Evolutionary conservation across 2,329 filamentous ascomycete species (phyloP).

Genomic region (Pseudodiploospora longispora): DNA sequence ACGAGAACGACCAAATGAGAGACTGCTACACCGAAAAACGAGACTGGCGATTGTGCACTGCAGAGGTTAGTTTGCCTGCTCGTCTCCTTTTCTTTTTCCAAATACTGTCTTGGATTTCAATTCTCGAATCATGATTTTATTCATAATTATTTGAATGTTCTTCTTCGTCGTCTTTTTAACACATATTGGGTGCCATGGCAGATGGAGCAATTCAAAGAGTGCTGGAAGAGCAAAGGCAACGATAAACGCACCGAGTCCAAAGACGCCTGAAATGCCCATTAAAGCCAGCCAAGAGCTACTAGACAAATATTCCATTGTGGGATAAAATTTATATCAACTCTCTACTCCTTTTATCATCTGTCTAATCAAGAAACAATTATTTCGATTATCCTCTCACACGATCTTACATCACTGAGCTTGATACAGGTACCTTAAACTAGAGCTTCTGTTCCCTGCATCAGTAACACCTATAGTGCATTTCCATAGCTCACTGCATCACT

Average conservation of each 20-base stretch:
- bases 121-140: no score
- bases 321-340: not conserved
- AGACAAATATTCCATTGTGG: not conserved
- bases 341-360: no score
- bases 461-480: no score
- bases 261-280: conserved; percentile 39
- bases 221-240: conserved; percentile 88
- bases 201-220: conserved; percentile 85
- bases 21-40: conserved; percentile 96
- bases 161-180: not conserved
- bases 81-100: not conserved
- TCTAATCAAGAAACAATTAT: no score
- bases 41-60: conserved; percentile 84
- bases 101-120: no score
- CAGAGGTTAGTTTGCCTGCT: conserved; percentile 59
- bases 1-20: conserved; percentile 82
- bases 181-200: conserved; percentile 26
- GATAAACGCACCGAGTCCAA: conserved; percentile 72
- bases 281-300: not conserved
- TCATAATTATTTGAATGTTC: no score
- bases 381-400: no score
- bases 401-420: no score
- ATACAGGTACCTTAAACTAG: no score
- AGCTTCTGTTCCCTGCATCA: no score
- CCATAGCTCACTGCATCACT: no score